Base-by-base conservation (phyloP, 2,329 filamentous ascomycete genomes). In the Fusarium oxysporum region DNA sequence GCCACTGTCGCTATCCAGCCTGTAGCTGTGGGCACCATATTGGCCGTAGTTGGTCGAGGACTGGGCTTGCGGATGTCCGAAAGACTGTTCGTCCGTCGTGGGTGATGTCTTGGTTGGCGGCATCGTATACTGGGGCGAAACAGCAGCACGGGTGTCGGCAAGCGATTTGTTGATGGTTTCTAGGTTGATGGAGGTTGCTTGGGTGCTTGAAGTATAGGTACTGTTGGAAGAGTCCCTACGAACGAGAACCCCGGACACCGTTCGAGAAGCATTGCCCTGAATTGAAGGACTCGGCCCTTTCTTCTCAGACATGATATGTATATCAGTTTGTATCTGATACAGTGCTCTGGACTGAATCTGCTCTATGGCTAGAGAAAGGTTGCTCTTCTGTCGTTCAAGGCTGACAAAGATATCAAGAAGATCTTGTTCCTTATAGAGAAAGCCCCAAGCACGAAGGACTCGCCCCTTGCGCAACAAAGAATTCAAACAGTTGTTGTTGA, bases 311-410 rank as follows among this genome's bases (percentile, higher is more conserved):
- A 75, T 75, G 37, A 9, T 5, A 0, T 44, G 33, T 0, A 75
- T 65, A 0, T 75, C 66, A 0, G 9, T 25, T 5, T 71, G 70
- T 0, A 75, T 75, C 0, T 64, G 70, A 41, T 86, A 67, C 0
- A 76, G 71, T 0, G 86, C 81, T 85, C 83, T 88, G 7, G 79
- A 83, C 13, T 86, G 73, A 1, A 76, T 73, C 5, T 71, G 65
- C 0, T 73, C 61, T 0, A 77, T 77, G 0, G 61, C 32, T 0
- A 77, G n/a, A 1, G 59, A 74, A 0, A 77, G 67, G 2, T 48
- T 74, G 8, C 68, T 58, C 12, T 77, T 77, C 16, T 73, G 72
- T 4, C 69, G 32, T 13, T 77, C 74, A 2, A 77, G 62, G 4
- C 17, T 61, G 0, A 41, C 44, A 44, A 76, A 77, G 6, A 57